Base-by-base conservation (phyloP, 1,284 basidiomycete genomes). In the Cutaneotrichosporon cutaneum region DNA sequence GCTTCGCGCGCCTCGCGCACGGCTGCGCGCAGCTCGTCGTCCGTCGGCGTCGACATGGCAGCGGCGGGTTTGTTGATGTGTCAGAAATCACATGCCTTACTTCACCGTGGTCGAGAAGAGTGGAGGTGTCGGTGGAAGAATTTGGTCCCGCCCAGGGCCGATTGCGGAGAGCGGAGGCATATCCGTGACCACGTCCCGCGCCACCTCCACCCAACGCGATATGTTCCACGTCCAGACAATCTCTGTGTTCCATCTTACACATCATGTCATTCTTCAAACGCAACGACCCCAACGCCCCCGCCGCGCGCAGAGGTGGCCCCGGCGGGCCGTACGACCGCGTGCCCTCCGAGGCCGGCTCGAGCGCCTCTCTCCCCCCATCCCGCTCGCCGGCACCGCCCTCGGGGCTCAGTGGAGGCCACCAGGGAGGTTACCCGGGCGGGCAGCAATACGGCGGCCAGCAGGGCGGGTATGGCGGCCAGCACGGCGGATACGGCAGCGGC, bases 1-100 rank as follows among this genome's bases (percentile, higher is more conserved):
- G 81, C 77, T n/a, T 77, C 74, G 65, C 86, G 81, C 9, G 86
- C 76, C 1, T 69, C 60, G 8, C 77, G 64, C 26, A 85, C 74
- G 3, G 79, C 80, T 0, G 70, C 26, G 44, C 78, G 78, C 50
- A 87, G 82, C 26, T 82, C 83, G 30, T 80, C 80, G 48, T 86
- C 86, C 11, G 16, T 51, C 13, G 45, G 64, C 55, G 9, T 44
- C 26, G 39, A 26, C 58, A 55, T 58, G 18, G n/a, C 27, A 30
- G 4, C n/a, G n/a, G n/a, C n/a, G n/a, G n/a, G n/a, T 30, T 32
- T 53, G 51, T 14, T 48, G 45, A 24, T 48, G 39, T n/a, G 39
- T 42, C 18, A 18, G 39, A 42, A n/a, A 6, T 42, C 39, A 3
- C 16, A 42, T 42, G 16, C 16, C 14, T 18, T 6, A 42, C 39